Base-by-base conservation (phyloP, 768 basidiomycete species). In the Podaxis sp. region DNA sequence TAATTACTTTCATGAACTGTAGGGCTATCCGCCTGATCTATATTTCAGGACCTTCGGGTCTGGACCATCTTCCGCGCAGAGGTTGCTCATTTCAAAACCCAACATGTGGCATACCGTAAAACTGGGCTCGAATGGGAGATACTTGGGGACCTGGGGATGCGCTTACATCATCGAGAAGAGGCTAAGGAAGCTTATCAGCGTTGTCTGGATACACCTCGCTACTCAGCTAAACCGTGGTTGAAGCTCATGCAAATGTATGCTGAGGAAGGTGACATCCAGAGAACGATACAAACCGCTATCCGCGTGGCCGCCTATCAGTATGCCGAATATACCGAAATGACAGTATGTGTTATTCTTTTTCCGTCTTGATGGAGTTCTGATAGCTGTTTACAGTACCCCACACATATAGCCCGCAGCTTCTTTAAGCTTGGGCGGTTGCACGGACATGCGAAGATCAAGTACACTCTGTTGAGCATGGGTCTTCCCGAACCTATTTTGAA, bases 11-110 rank as follows among this genome's bases (percentile, higher is more conserved):
- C 14, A n/a, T 23, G 23, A 54, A 4, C 35, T 51, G 9, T 42
- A 35, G 51, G 18, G 14, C 42, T 51, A n/a, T 63, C 58, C 50
- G 62, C n/a, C 42, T 59, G 60, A 13, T 64, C 27, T 28, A 13
- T 10, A 36, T 3, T 13, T 11, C 63, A 95, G 93, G 97, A 99
- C 71, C 79, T 99, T 40, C 87, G 97, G 14, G 91, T 99, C 3
- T 98, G 96, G 90, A 99, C 97, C 1, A 98, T 99, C 68, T 99
- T 96, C 85, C 85, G 97, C 23, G 96, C 97, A 2, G 97, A 98
- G 70, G 91, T 98, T 10, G 95, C 95, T 0, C 97, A 99, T 71
- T 99, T 97, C 84, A 98, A 97, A 71, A 95, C 94, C 2, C 96
- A 98, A 72, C 95, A 97, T 64, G 91, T 98, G 60, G 95, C 95